Evolutionary conservation across 2,329 filamentous ascomycete genomes (phyloP), one percentile per base, ranked within the genome.

Genomic region (Fusarium subtropicale): DNA sequence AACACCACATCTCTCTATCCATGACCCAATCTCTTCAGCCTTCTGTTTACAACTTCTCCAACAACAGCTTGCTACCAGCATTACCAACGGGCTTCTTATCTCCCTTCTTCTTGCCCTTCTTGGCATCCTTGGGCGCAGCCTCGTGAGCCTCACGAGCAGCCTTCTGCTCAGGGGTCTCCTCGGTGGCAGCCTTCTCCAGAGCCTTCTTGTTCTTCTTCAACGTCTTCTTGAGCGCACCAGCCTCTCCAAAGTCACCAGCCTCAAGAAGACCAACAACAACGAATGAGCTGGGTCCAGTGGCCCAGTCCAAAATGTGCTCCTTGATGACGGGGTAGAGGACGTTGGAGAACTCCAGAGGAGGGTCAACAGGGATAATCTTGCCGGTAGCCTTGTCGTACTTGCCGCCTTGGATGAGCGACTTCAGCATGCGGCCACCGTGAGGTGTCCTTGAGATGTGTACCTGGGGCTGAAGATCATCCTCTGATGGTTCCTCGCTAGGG

Each of bases 341-440:
- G 69, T 91, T 87, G 64, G 92, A 89, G 78, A 99, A 99, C 51
- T 90, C 86, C 58, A 98, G 84, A 10, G 92, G 86, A 18, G 94
- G 93, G 50, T 94, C 89, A 3, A 91, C 86, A 24, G 89, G 87
- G 74, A 91, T 86, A 45, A 96, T 81, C 58, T 85, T 88, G 80
- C 93, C 93, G 3, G 88, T 85, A 44, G 85, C 85, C 64, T 88
- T 88, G 79, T 98, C 93, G 77, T 92, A 99, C 60, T 89, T 90
- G 28, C 97, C 96, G 42, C 96, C 96, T 56, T 93, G 91, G 26
- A 97, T 94, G 10, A 99, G 87, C 0, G 91, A 91, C 83, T 97
- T 97, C 74, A 98, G 86, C 90, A 97, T 91, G 62, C 93, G 91
- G 18, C 92, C 93, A 41, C 89, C 91, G 72, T 85, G 85, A 1